Evolutionary conservation across 148 eudicot species (phyloP), one percentile per base, ranked within the genome.

Genomic region (Polygonum aviculare): DNA sequence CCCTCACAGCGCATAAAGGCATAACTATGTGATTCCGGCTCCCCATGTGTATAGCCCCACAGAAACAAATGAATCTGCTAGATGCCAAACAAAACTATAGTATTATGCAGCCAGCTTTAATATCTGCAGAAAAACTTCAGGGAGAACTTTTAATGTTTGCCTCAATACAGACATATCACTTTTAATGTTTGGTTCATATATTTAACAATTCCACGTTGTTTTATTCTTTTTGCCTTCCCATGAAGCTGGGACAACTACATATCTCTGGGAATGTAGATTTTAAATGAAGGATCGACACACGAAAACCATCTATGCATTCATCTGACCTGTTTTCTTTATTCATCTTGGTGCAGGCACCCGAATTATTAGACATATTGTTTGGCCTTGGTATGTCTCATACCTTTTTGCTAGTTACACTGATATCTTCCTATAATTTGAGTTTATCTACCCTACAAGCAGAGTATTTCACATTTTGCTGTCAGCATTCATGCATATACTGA

Each of bases 301-400:
- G 69, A 62, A 26, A 38, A 62, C 22, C 21, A 12, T 60, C 35
- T 60, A 22, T 33, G 40, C 71, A 65, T 67, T 10, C 44, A 38
- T 67, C n/a, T 67, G 21, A 67, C 45, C 11, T 33, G 5, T 65
- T 41, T 36, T 67, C 45, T 72, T 47, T 65, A 70, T 75, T 51
- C 39, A 77, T 84, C 65, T 81, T 65, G 38, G 4, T 86, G 89
- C 96, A 92, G 98, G 97, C 99, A 77, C 99, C 96, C 62, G 97
- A 92, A 55, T 78, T 92, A 77, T 86, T 89, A 75, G 90, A 88
- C 69, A 50, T 84, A 78, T 86, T 95, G 49, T 95, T 95, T 87
- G 85, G 77, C 78, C 81, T 71, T 77, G 99, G 99, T 92, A 71
- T 54, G 84, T 78, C 63, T 40, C 67, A 7, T 65, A 2, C 18